Evolutionary conservation across 139 green algal genomes (phyloP).

Genomic region (Zygnema circumcarinatum): DNA sequence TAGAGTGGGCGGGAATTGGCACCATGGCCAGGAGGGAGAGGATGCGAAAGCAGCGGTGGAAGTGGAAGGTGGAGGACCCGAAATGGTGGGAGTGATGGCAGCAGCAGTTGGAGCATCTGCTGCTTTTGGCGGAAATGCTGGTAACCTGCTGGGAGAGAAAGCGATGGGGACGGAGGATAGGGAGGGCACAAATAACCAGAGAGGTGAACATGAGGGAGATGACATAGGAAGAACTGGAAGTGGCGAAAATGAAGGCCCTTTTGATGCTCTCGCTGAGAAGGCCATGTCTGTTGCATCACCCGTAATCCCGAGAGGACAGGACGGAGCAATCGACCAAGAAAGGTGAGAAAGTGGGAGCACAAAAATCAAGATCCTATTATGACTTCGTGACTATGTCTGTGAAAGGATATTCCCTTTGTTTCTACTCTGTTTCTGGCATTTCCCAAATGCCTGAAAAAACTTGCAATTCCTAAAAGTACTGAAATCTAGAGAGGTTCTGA

Average conservation of each 20-base stretch:
- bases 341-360: conserved; percentile 7
- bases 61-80: background rate
- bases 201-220: no score
- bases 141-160: background rate
- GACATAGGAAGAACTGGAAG: no score
- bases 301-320: background rate
- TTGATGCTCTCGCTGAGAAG: conserved; percentile 19
- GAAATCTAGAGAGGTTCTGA: no score
- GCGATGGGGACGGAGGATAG: no score
- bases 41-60: background rate
- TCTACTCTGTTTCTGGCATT: no score
- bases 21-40: conserved; percentile 1
- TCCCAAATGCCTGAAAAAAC: no score
- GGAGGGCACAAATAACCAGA: no score
- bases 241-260: background rate
- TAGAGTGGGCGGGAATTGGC: background rate
- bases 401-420: no score
- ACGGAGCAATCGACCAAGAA: conserved; percentile 15
- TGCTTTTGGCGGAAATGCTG: background rate
- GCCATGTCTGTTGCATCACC: conserved; percentile 25
- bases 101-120: conserved; percentile 4
- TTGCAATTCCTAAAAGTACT: no score
- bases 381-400: no score
- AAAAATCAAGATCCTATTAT: no score
- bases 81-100: conserved; percentile 21